Base-by-base conservation (phyloP, 2,329 filamentous ascomycete species). In the Fusarium albidum region DNA sequence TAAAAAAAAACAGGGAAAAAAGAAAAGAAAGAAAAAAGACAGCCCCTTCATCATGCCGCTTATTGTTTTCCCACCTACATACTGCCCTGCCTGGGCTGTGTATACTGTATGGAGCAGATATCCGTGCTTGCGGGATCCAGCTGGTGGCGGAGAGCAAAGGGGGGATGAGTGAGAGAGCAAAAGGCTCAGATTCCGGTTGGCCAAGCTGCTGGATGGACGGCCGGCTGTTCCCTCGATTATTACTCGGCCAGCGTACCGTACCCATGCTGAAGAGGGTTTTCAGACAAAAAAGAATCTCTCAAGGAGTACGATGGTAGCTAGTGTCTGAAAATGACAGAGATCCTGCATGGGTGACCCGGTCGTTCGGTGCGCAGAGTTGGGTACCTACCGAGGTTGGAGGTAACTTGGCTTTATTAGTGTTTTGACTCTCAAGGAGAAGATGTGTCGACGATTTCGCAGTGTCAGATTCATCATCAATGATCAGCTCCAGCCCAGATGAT, bases 101-200 rank as follows among this genome's bases (percentile, higher is more conserved):
- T 37, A 34, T 49, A 44, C 28, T 34, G 31, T 44, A 27, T 32
- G 34, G 14, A 38, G 51, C 47, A 51, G 43, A 60, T 46, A 54
- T 54, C 39, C 35, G 57, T 48, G 38, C 32, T 49, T 21, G 27
- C 34, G 32, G 38, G 39, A 57, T 31, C 18, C 44, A 47, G 29
- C 47, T 40, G 49, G 28, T 32, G 45, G 51, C 47, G 26, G 43
- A 44, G 34, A 40, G 27, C 12, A 44, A 47, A 47, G 32, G 59
- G 47, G 44, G 31, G 34, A 27, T 38, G 29, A 27, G n/a, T n/a
- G n/a, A n/a, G n/a, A n/a, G 34, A 31, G 21, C 43, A 34, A 27
- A 15, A 38, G 31, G 42, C 32, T 53, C 38, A 32, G 26, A 47
- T 42, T 33, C 44, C 53, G 44, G 48, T 47, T 61, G 41, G 41